A percentile compares a stretch with the other conserved stretches of the same genome.
phyloP scores from a whole-genome alignment of 2,329 filamentous ascomycete species.

The Ceratocystis alfenasii region DNA sequence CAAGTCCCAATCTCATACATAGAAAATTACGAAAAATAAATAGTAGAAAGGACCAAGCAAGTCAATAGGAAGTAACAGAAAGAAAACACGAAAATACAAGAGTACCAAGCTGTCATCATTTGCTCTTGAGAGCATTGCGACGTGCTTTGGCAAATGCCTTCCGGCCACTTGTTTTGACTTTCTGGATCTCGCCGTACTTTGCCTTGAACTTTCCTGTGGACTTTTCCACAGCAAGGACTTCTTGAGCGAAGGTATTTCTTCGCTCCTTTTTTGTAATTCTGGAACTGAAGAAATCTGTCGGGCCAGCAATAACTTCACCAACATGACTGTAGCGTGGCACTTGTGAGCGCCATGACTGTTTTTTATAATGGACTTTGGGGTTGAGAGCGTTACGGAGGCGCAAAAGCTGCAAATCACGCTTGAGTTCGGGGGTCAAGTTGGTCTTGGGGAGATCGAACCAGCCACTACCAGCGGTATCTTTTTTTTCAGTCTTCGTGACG shows the following conservation, averaged over 20 bases:
- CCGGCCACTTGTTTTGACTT: conserved; percentile 72
- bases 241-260: conserved; percentile 76
- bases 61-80: not conserved
- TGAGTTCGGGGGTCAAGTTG: conserved; percentile 69
- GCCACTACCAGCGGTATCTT: conserved; percentile 55
- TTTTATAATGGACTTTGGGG: conserved; percentile 83
- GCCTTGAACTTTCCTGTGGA: conserved; percentile 54
- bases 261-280: conserved; percentile 77
- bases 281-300: conserved; percentile 73
- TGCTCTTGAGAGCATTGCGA: conserved; percentile 13
- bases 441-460: conserved; percentile 89
- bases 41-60: not conserved
- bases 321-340: conserved; percentile 78
- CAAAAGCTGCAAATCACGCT: conserved; percentile 77
- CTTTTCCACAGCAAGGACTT: conserved; percentile 50
- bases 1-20: conserved; percentile 10
- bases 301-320: conserved; percentile 76
- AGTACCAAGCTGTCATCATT: not conserved
- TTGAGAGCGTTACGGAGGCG: conserved; percentile 83
- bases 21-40: conserved; percentile 3
- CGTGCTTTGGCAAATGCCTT: conserved; percentile 58
- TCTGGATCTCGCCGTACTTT: conserved; percentile 80
- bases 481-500: conserved; percentile 13
- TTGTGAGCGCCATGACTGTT: conserved; percentile 35
- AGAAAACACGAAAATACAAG: not conserved